Evolutionary conservation across 2,329 filamentous ascomycete genomes (phyloP).

Genomic region (Aaosphaeria pasadenensis): DNA sequence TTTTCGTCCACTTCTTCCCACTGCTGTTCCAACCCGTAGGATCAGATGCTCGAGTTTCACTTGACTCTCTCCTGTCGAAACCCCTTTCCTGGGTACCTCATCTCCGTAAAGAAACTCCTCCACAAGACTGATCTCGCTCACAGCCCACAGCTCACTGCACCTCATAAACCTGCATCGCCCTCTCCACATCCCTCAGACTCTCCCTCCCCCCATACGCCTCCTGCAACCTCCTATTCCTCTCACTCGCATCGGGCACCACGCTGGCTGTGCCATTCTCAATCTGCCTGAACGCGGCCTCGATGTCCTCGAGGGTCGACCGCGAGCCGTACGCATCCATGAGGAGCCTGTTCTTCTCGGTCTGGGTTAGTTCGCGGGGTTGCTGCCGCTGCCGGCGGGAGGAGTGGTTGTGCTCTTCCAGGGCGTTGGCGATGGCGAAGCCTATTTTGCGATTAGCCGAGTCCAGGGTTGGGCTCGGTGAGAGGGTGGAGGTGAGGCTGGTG

Average conservation of each 20-base stretch:
- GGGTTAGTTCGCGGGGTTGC: conserved; percentile 17
- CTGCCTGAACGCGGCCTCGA: conserved; percentile 25
- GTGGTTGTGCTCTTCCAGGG: conserved; percentile 29
- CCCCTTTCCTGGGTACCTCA: too few relatives aligned
- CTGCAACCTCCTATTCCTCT: conserved; percentile 41
- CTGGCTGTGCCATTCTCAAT: conserved; percentile 11
- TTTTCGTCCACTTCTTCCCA: too few relatives aligned
- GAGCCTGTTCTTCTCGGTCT: conserved; percentile 34
- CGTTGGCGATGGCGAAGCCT: conserved; percentile 29
- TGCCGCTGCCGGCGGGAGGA: conserved; percentile 11
- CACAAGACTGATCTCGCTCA: not conserved
- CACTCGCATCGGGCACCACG: conserved; percentile 27
- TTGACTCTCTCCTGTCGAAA: too few relatives aligned
- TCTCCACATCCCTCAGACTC: conserved; percentile 43
- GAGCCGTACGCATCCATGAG: conserved; percentile 30
- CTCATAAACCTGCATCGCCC: conserved; percentile 45
- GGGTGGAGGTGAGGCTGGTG: conserved; percentile 7
- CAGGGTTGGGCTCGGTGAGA: conserved; percentile 24
- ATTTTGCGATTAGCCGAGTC: conserved; percentile 30
- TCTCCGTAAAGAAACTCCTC: too few relatives aligned
- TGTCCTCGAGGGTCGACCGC: conserved; percentile 30
- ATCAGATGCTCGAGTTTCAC: too few relatives aligned
- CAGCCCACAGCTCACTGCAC: conserved; percentile 13
- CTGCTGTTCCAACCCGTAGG: too few relatives aligned
- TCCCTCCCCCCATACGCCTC: conserved; percentile 47